phyloP scores from a whole-genome alignment of 495 filamentous ascomycete genomes.

The Cenococcum geophilum region DNA sequence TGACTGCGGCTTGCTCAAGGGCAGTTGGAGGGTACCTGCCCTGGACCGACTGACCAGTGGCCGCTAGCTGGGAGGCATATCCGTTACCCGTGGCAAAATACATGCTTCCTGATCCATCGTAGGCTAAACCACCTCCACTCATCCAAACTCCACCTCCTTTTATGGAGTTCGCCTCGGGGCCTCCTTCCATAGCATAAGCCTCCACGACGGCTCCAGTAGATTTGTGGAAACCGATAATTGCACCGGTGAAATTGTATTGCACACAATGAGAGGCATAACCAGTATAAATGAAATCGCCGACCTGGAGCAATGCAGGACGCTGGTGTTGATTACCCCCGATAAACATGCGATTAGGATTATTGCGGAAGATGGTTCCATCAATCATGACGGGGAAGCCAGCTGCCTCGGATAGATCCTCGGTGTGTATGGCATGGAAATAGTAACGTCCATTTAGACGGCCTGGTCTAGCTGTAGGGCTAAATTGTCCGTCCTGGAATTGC shows the following conservation, averaged over 20 bases:
- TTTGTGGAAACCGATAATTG: constrained; percentile 45
- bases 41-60: constrained; percentile 34
- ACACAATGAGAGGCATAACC: constrained; percentile 47
- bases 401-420: constrained; percentile 38
- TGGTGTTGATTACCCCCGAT: constrained; percentile 43
- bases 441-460: constrained; percentile 30
- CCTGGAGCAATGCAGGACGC: constrained; percentile 40
- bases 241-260: constrained; percentile 47
- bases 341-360: constrained; percentile 43
- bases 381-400: constrained; percentile 40
- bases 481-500: constrained; percentile 13
- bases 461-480: constrained; percentile 12
- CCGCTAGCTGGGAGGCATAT: constrained; percentile 39
- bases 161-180: constrained; percentile 27
- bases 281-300: constrained; percentile 41
- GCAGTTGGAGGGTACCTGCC: constrained; percentile 41
- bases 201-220: constrained; percentile 40
- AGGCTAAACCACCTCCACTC: constrained; percentile 41
- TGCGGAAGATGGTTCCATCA: constrained; percentile 40
- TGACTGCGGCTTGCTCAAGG: constrained; percentile 42
- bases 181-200: constrained; percentile 40
- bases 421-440: constrained; percentile 41
- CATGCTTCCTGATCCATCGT: constrained; percentile 38
- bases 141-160: constrained; percentile 39
- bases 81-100: constrained; percentile 46